Percentiles rank a stretch among this genome's conserved stretches.
phyloP scores from a whole-genome alignment of 1,284 basidiomycete genomes.

The Pseudozyma pruni region DNA sequence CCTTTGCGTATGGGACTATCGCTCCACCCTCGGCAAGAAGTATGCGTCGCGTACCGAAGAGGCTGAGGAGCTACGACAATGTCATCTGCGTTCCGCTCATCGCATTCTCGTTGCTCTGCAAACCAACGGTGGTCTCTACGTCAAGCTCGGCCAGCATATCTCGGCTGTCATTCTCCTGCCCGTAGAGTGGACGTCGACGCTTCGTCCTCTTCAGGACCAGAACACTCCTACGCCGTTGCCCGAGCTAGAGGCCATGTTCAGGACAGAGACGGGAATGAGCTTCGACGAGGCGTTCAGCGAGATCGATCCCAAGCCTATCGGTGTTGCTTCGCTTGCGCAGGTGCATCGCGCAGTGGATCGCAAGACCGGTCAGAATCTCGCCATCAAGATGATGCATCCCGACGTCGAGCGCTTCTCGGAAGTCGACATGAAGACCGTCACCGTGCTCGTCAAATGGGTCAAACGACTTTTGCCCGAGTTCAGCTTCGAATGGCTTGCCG shows the following conservation, averaged over 20 bases:
- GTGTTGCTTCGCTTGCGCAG: constrained; percentile 91
- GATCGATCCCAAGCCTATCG: constrained; percentile 89
- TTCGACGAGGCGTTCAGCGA: constrained; percentile 71
- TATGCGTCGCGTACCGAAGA: constrained; percentile 49
- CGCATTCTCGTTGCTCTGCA: constrained; percentile 62
- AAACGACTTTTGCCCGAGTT: constrained; percentile 85
- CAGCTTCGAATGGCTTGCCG: constrained; percentile 71
- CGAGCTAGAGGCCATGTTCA: constrained; percentile 66
- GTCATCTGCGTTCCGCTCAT: constrained; percentile 65
- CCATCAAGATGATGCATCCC: constrained; percentile 97
- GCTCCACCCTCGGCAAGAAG: constrained; percentile 56
- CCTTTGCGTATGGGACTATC: constrained; percentile 67
- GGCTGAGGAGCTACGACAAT: constrained; percentile 58
- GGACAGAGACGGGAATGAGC: constrained; percentile 61
- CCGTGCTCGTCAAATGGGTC: constrained; percentile 76
- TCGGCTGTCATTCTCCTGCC: constrained; percentile 78
- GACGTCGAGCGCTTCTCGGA: constrained; percentile 91
- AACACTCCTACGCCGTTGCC: constrained; percentile 65
- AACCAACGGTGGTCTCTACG: constrained; percentile 88
- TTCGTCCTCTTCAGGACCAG: constrained; percentile 72
- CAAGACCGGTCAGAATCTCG: constrained; percentile 73
- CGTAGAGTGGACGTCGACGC: constrained; percentile 75
- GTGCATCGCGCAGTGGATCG: constrained; percentile 87
- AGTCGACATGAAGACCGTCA: constrained; percentile 78
- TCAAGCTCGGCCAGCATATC: constrained; percentile 79